phyloP scores from a whole-genome alignment of 192 early-diverging fungal species.

The Linnemannia zychae region DNA sequence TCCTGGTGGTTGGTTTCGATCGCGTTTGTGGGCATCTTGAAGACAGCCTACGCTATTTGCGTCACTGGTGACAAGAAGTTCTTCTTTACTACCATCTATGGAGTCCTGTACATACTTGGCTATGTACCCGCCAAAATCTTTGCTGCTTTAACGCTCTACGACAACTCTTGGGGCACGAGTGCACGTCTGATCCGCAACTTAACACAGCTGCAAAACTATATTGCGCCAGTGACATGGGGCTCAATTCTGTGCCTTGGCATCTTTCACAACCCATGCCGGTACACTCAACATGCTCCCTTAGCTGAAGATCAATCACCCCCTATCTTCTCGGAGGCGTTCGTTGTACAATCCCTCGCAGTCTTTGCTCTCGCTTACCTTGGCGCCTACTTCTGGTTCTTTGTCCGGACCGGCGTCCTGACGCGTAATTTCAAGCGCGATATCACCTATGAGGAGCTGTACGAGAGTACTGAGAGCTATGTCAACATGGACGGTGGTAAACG shows the following conservation, averaged over 20 bases:
- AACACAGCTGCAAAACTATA: conserved; percentile 26
- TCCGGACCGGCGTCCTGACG: conserved; percentile 4
- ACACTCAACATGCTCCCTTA: too few species aligned
- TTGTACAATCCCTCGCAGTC: background rate
- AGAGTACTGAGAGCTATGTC: conserved; percentile 25
- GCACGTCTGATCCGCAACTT: conserved; percentile 33
- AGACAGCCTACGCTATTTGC: conserved; percentile 50
- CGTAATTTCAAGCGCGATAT: conserved; percentile 28
- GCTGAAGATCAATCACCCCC: too few species aligned
- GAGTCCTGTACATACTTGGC: conserved; percentile 61
- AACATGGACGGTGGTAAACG: conserved; percentile 15
- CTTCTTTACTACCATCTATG: conserved; percentile 60
- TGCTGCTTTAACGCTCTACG: conserved; percentile 65
- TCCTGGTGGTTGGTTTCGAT: conserved; percentile 53
- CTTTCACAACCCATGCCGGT: conserved; percentile 17
- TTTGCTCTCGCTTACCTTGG: conserved; percentile 10
- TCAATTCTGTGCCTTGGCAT: conserved; percentile 18
- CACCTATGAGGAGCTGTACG: conserved; percentile 33
- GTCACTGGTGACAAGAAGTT: conserved; percentile 55
- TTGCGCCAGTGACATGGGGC: conserved; percentile 27
- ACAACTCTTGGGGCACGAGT: conserved; percentile 66
- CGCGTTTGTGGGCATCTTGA: conserved; percentile 43
- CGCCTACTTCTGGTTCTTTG: conserved; percentile 23
- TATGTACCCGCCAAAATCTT: conserved; percentile 65
- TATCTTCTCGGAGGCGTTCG: conserved; percentile 15